These are phyloP conservation scores for Gaeumannomyces sp. DNA, from an alignment of 2,329 filamentous ascomycete species.

Conservation along the genomic window DNA sequence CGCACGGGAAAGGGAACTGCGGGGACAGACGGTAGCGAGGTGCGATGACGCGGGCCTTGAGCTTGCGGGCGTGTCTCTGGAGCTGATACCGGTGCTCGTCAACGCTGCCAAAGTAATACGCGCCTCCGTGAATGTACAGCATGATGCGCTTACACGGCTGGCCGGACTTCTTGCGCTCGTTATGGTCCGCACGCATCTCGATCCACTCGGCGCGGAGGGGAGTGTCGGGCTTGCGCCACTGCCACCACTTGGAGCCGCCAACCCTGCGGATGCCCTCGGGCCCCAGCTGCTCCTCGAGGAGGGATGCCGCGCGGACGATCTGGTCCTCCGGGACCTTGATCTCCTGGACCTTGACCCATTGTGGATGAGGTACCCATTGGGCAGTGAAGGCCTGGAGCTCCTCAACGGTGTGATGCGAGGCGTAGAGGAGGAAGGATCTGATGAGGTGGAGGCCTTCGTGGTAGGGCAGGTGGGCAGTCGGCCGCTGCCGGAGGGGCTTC, in stretches of 20 bases:
- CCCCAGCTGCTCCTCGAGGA: constrained; percentile 70
- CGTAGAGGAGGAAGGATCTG: constrained; percentile 76
- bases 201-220: constrained; percentile 85
- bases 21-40: constrained; percentile 82
- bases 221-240: constrained; percentile 66
- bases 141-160: constrained; percentile 69
- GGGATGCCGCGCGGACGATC: constrained; percentile 58
- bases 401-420: constrained; percentile 85
- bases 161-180: constrained; percentile 58
- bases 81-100: constrained; percentile 98
- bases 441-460: constrained; percentile 87
- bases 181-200: constrained; percentile 81
- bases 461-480: constrained; percentile 87
- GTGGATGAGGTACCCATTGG: constrained; percentile 85
- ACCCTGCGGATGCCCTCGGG: constrained; percentile 65
- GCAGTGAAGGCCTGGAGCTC: constrained; percentile 86
- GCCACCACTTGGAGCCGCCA: constrained; percentile 83
- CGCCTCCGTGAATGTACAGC: constrained; percentile 90
- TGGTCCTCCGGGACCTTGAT: constrained; percentile 59
- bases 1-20: constrained; percentile 94
- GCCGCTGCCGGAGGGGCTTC: constrained; percentile 67
- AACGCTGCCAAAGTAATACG: constrained; percentile 91
- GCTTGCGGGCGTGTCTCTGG: constrained; percentile 88
- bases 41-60: constrained; percentile 84
- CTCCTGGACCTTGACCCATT: constrained; percentile 77